Evolutionary conservation across 2,329 filamentous ascomycete species (phyloP), one percentile per base, ranked within the genome.

Genomic region (Diplodia corticola): DNA sequence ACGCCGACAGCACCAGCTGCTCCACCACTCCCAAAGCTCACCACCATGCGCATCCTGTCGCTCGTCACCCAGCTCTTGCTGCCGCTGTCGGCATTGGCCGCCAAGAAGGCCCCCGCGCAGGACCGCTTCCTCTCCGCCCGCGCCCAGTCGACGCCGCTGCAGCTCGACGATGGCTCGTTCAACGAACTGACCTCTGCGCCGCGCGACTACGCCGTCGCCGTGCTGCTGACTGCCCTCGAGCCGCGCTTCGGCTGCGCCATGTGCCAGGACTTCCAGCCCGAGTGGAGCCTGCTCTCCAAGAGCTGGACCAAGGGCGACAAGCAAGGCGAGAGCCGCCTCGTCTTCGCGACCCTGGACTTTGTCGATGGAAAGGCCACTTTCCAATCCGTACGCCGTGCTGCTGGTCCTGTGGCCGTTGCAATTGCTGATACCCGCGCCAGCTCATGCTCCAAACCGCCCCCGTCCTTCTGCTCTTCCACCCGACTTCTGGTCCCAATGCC

Each of bases 371-470:
- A 91, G 75, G 85, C 88, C 20, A 89, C 90, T 2, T 99, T 99
- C 74, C 87, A 97, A 81, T 91, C 91, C 80, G 93, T 97, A 83
- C 22, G 59, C 15, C 9, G 5, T 44, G 20, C 13, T 12, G 15
- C 15, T 5, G 9, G n/a, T 13, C 2, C 63, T n/a, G 55, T 13
- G 61, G 28, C n/a, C 28, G 26, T 48, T 28, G 20, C 46, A 5
- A 67, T 48, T 66, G 65, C 71, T 77, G 63, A 77, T 53, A 26
- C 15, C 49, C 70, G 48, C 44, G 67, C 70, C 71, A 98, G 94
- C 86, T 98, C 71, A 89, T 91, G 79, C 88, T 99, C 49, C 92
- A 97, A 88, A 97, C 94, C 54, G 95, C 95, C 6, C 95, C 95
- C 1, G 90, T 98, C 46, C 84, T 99, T 50, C 82, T 97, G 51